A percentile compares a stretch with the other conserved stretches of the same genome.
Evolutionary conservation across 1,284 basidiomycete species (phyloP).

Genomic region (Microbotryomycetes sp.): DNA sequence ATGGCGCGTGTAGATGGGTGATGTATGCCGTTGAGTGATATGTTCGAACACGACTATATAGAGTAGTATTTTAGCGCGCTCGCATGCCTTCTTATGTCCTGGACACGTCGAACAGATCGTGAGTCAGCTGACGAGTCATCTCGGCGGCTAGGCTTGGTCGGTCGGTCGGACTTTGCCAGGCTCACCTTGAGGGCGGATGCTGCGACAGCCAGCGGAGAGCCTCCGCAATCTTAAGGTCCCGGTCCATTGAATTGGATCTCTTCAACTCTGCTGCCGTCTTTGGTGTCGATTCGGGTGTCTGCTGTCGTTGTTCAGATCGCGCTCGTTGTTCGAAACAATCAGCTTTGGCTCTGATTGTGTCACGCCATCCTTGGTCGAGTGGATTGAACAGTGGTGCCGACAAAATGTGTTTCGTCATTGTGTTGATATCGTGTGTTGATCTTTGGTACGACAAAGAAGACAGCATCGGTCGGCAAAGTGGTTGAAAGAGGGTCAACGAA

Average conservation of each 20-base stretch:
- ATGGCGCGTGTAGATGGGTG: neutral
- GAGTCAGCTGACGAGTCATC: neutral
- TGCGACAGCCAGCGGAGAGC: neutral
- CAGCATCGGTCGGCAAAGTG: neutral
- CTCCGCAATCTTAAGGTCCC: slow-evolving; percentile 1
- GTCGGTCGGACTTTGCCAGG: neutral
- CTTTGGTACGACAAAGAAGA: neutral
- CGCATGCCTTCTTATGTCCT: neutral
- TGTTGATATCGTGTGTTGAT: neutral
- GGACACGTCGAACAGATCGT: neutral
- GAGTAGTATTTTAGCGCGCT: neutral
- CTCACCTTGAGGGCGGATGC: neutral
- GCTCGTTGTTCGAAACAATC: neutral
- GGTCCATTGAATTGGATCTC: neutral
- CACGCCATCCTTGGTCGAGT: neutral
- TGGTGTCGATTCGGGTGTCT: too few relatives aligned
- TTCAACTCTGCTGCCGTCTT: neutral
- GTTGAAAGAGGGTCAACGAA: neutral
- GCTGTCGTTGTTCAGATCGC: too few relatives aligned
- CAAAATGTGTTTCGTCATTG: neutral
- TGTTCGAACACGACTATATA: neutral
- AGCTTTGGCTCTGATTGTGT: too few relatives aligned
- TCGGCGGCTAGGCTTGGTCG: too few relatives aligned
- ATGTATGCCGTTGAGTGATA: neutral
- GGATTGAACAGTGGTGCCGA: neutral